A percentile compares a stretch with the other conserved stretches of the same genome.
Conservation (phyloP, 306 rosid species). For the Cucurbita moschata region DNA sequence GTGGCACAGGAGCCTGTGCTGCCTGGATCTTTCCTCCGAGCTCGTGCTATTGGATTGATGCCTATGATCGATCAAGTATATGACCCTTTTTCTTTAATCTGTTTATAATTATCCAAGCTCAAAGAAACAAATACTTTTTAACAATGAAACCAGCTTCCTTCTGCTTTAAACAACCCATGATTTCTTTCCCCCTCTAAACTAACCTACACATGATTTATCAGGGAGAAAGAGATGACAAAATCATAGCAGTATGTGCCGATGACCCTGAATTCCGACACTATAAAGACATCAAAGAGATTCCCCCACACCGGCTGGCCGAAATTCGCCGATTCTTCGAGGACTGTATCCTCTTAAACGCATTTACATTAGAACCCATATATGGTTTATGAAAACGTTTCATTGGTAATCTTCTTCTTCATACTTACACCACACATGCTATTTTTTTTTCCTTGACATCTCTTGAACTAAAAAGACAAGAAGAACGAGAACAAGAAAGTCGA, state of each 20-base stretch:
- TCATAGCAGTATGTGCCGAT: constrained; percentile 95
- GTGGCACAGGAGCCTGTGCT: constrained; percentile 64
- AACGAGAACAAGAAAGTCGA: constrained; percentile 90
- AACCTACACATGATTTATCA: constrained; percentile 7
- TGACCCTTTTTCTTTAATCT: background rate
- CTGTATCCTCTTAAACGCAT: constrained; percentile 50
- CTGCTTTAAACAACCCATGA: too few species aligned
- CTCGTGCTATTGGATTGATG: constrained; percentile 97
- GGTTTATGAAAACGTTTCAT: background rate
- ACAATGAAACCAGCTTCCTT: too few species aligned
- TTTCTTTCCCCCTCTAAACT: too few species aligned
- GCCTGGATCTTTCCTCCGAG: constrained; percentile 92
- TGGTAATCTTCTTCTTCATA: background rate
- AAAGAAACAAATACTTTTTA: too few species aligned
- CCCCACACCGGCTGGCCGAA: constrained; percentile 95
- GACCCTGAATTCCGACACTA: constrained; percentile 89
- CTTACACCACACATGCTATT: background rate
- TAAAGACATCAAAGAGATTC: constrained; percentile 69
- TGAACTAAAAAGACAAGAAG: constrained; percentile 63
- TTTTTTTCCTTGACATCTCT: constrained; percentile 30
- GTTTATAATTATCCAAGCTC: background rate
- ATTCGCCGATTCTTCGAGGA: constrained; percentile 94
- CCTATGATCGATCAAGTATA: constrained; percentile 97
- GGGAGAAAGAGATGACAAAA: constrained; percentile 99
- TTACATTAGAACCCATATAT: background rate